A percentile compares a stretch with the other conserved stretches of the same genome.
phyloP scores from a whole-genome alignment of 2,329 filamentous ascomycete genomes.

The Ophiostoma fasciatum region DNA sequence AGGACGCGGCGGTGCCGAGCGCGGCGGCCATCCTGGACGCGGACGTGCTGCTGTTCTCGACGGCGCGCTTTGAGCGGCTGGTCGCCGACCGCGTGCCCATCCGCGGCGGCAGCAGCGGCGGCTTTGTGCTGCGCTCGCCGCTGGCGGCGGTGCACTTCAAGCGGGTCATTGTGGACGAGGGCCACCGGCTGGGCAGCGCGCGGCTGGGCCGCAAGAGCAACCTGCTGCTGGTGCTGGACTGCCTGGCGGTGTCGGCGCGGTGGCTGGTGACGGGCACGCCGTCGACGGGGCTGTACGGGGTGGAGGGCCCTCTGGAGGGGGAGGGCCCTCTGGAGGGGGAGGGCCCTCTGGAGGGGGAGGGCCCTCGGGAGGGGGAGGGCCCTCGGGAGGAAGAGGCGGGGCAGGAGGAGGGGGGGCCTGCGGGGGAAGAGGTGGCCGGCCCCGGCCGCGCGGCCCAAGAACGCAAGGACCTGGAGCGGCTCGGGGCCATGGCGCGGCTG shows the following conservation, averaged over 20 bases:
- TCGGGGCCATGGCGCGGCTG: slow-evolving; percentile 49
- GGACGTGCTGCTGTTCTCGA: slow-evolving; percentile 68
- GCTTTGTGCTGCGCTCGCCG: slow-evolving; percentile 32
- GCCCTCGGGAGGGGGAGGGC: no score
- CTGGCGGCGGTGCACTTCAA: slow-evolving; percentile 67
- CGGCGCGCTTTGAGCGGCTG: slow-evolving; percentile 53
- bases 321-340: no score
- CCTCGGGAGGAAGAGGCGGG: no score
- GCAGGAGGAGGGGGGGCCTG: no score
- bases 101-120: slow-evolving; percentile 16
- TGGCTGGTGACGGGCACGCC: slow-evolving; percentile 92
- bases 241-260: slow-evolving; percentile 50
- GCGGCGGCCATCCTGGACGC: slow-evolving; percentile 44
- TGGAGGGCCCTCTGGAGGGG: slow-evolving; percentile 27
- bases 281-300: slow-evolving; percentile 65
- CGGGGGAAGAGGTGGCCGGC: no score
- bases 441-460: slow-evolving; percentile 26
- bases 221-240: slow-evolving; percentile 34
- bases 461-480: slow-evolving; percentile 47
- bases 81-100: slow-evolving; percentile 28
- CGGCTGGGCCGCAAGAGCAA: slow-evolving; percentile 39
- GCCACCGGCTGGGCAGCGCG: slow-evolving; percentile 65
- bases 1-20: slow-evolving; percentile 36
- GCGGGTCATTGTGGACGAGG: slow-evolving; percentile 82
- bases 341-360: not conserved